A percentile compares a stretch with the other conserved stretches of the same genome.
Conservation (phyloP, 1,284 basidiomycete species). For the Ceratobasidium sp. region DNA sequence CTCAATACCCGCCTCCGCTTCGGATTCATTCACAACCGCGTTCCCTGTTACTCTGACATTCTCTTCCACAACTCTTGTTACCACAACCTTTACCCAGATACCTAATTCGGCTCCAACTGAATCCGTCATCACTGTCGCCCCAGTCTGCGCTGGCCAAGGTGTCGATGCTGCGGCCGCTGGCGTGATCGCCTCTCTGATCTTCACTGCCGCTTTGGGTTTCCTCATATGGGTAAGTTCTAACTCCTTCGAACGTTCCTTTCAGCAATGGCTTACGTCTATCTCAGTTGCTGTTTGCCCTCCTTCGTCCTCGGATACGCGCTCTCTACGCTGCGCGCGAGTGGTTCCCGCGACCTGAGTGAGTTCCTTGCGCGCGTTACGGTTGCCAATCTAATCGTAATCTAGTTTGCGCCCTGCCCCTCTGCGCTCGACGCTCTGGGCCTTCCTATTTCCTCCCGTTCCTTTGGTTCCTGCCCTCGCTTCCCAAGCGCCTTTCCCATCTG, state of each 20-base stretch:
- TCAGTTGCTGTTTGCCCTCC: slow-evolving; percentile 73
- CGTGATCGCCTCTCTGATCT: slow-evolving; percentile 68
- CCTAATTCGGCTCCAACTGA: slow-evolving; percentile 58
- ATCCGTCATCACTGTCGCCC: slow-evolving; percentile 56
- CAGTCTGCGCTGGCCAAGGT: slow-evolving; percentile 72
- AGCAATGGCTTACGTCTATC: slow-evolving; percentile 1
- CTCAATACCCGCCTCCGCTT: slow-evolving; percentile 8
- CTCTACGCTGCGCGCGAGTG: slow-evolving; percentile 78
- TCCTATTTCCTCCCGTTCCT: slow-evolving; percentile 76
- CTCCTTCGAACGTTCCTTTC: not conserved
- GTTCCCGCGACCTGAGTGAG: slow-evolving; percentile 78
- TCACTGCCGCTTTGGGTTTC: slow-evolving; percentile 70
- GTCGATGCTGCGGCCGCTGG: slow-evolving; percentile 75
- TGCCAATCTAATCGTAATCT: slow-evolving; percentile 47
- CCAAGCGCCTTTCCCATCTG: slow-evolving; percentile 73
- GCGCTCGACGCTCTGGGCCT: slow-evolving; percentile 70
- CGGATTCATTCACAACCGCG: slow-evolving; percentile 27
- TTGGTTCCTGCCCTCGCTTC: slow-evolving; percentile 71
- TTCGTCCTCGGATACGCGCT: slow-evolving; percentile 76
- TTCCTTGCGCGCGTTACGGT: slow-evolving; percentile 48
- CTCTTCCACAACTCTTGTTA: slow-evolving; percentile 61
- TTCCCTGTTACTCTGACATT: slow-evolving; percentile 50
- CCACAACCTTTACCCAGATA: slow-evolving; percentile 58
- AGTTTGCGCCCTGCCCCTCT: slow-evolving; percentile 76
- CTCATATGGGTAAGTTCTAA: slow-evolving; percentile 71